These are phyloP conservation scores for Rhazya stricta DNA, from an alignment of 257 asterid genomes.

Conservation along the genomic window DNA sequence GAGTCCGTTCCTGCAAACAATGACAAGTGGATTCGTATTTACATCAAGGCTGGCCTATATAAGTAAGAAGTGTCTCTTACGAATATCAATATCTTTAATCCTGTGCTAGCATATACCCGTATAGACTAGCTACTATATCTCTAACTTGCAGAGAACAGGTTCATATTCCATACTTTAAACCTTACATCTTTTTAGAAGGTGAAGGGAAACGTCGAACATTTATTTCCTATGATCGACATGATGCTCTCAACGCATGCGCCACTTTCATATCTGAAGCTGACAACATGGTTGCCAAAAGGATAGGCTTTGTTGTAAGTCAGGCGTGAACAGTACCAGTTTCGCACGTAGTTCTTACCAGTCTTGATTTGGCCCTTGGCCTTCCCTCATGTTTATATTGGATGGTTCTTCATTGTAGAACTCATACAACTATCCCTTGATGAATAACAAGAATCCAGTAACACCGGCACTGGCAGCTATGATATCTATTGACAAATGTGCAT, in stretches of 20 bases:
- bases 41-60: slow-evolving; percentile 39
- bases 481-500: slow-evolving; percentile 50
- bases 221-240: slow-evolving; percentile 26
- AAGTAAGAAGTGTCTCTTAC: slow-evolving; percentile 21
- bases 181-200: slow-evolving; percentile 48
- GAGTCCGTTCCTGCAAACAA: slow-evolving; percentile 42
- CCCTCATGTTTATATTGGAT: too few species aligned
- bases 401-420: slow-evolving; percentile 42
- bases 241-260: slow-evolving; percentile 31
- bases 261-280: slow-evolving; percentile 53
- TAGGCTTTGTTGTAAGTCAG: slow-evolving; percentile 48
- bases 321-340: too few species aligned
- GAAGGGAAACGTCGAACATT: slow-evolving; percentile 32
- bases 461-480: slow-evolving; percentile 51
- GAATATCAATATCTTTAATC: neutral
- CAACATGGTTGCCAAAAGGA: slow-evolving; percentile 36
- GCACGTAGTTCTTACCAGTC: too few species aligned
- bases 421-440: slow-evolving; percentile 40
- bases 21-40: slow-evolving; percentile 36
- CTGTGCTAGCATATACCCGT: neutral
- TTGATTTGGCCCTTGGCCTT: too few species aligned
- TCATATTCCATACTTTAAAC: slow-evolving; percentile 40
- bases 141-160: slow-evolving; percentile 45
- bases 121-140: too few species aligned
- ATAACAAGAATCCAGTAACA: slow-evolving; percentile 16